Base-by-base conservation (phyloP, 139 green algal genomes). In the Coelastrella sp. region DNA sequence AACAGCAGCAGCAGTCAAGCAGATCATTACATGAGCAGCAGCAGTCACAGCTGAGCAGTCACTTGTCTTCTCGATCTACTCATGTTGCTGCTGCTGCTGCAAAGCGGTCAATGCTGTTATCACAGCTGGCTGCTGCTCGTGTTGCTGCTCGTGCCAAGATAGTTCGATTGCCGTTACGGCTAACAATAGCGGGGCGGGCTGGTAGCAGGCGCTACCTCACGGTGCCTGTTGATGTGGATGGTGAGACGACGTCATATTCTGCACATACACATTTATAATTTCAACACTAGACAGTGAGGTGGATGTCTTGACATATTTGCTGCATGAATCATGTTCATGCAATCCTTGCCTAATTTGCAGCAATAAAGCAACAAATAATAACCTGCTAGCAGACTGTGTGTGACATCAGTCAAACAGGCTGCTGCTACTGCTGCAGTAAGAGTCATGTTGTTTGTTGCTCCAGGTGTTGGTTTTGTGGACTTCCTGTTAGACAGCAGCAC, bases 211-310 rank as follows among this genome's bases (percentile, higher is more conserved):
- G 87, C 14, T 91, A 87, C 75, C 78, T 91, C 0, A 91, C 87
- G 56, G 78, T 91, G 22, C 87, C 87, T 58, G 87, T 91, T 19
- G 87, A 91, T 68, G 72, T 90, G 6, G 85, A 90, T 25, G 85
- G 85, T 86, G 58, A 1, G 80, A 3, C 35, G 35, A 5, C 35
- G 3, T 11, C 73, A 22, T 6, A 1, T 11, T 35, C 7, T 27
- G 20, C 73, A 80, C 14, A 56, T 6, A 22, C 65, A 73, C 3
- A 4, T 73, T 22, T 22, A 0, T 73, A 15, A 73, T 17, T 17
- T 6, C 65, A 73, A 17, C 14, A 73, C 15, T 22, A 22, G 65
- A 15, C 65, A 17, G 14, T 15, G 4, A 4, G 14, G 1, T 4
- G 35, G 35, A 49, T 49, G 35, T 49, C 35, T 49, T 78, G 70